These are phyloP conservation scores for Ceratorhiza oryzae-sativae DNA, from an alignment of 1,284 basidiomycete genomes.

Conservation along the genomic window DNA sequence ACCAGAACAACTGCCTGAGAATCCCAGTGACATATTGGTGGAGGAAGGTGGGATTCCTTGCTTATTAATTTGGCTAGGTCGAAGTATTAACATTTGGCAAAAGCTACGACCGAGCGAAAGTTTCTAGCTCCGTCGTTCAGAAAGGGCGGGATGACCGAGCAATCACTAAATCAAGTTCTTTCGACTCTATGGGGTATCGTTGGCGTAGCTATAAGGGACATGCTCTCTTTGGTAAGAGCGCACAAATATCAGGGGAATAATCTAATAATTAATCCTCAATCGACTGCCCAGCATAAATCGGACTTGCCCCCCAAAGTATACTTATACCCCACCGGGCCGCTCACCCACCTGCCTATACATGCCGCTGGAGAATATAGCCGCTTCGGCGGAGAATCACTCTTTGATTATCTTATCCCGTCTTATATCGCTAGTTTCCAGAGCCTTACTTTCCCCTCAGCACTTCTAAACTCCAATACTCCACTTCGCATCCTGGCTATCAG, in stretches of 20 bases:
- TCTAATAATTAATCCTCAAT: not conserved
- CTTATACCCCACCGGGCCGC: not conserved
- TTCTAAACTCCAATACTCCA: not conserved
- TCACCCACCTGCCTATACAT: conserved; percentile 13
- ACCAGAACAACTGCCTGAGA: not conserved
- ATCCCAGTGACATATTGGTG: not conserved
- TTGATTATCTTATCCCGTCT: conserved; percentile 15
- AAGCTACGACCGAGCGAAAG: not conserved
- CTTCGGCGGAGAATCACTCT: not conserved
- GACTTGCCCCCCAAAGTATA: conserved; percentile 1
- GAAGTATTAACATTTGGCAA: not conserved
- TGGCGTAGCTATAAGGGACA: conserved; percentile 2
- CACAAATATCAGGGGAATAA: no score
- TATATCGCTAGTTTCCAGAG: conserved; percentile 11
- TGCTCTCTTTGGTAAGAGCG: not conserved
- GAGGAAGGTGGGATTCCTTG: not conserved
- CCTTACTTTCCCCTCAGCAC: not conserved
- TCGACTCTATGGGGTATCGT: conserved; percentile 5
- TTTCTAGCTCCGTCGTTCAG: not conserved
- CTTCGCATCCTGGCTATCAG: conserved; percentile 15
- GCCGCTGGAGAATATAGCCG: conserved; percentile 1
- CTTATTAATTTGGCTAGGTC: not conserved
- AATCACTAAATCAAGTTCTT: not conserved
- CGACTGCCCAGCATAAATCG: not conserved
- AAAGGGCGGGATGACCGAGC: not conserved